A percentile compares a stretch with the other conserved stretches of the same genome.
phyloP scores from a whole-genome alignment of 306 rosid genomes.

The Vicia faba region DNA sequence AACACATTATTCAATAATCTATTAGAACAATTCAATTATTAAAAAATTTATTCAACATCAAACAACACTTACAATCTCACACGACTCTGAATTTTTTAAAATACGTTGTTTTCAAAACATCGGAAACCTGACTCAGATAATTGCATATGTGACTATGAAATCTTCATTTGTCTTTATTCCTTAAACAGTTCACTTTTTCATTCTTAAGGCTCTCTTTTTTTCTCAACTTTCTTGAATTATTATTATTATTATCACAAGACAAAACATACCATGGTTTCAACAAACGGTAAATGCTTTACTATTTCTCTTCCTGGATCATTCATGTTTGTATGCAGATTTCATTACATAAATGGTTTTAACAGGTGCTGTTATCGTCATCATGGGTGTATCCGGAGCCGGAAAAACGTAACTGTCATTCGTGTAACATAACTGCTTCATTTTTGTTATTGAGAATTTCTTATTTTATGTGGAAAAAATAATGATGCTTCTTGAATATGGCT shows the following conservation, averaged over 20 bases:
- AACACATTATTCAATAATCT: no score
- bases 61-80: no score
- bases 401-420: conserved; percentile 61
- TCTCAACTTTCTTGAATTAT: neutral
- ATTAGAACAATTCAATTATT: no score
- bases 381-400: conserved; percentile 92
- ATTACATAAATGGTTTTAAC: neutral
- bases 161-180: neutral
- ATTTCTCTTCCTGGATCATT: neutral
- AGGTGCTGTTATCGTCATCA: conserved; percentile 57
- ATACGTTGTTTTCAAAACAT: no score
- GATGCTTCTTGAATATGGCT: no score
- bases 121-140: no score
- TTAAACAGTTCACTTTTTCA: neutral
- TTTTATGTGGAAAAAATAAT: no score
- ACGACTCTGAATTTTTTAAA: no score
- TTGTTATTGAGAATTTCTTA: neutral
- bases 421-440: neutral
- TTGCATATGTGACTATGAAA: neutral
- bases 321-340: neutral
- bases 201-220: neutral
- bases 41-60: no score
- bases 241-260: conserved; percentile 4
- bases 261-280: conserved; percentile 37
- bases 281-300: conserved; percentile 15